A percentile compares a stretch with the other conserved stretches of the same genome.
Conservation (phyloP, 2,329 filamentous ascomycete genomes). For the Hymenoscyphus fraxineus region DNA sequence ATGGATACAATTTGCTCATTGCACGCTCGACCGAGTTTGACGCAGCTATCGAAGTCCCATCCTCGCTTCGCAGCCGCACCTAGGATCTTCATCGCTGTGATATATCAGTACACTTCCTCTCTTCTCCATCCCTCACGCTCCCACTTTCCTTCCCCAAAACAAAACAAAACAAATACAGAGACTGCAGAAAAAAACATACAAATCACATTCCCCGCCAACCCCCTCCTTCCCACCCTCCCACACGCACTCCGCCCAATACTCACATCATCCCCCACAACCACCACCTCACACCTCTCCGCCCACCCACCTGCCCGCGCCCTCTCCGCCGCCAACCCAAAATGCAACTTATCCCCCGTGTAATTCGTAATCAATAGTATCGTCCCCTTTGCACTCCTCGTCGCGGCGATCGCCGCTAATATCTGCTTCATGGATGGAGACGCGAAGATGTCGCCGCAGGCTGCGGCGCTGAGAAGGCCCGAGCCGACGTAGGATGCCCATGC, state of each 20-base stretch:
- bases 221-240: conserved; percentile 54
- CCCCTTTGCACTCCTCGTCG: conserved; percentile 51
- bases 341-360: conserved; percentile 43
- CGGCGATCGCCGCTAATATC: conserved; percentile 55
- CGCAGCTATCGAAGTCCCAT: conserved; percentile 25
- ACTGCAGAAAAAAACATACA: conserved; percentile 26
- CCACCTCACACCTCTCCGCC: conserved; percentile 42
- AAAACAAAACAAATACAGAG: too few relatives aligned
- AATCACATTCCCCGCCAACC: conserved; percentile 58
- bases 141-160: too few relatives aligned
- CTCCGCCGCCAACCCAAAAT: conserved; percentile 42
- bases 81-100: conserved; percentile 38
- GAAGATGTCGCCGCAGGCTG: conserved; percentile 60
- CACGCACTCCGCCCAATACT: conserved; percentile 56
- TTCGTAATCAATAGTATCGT: conserved; percentile 61
- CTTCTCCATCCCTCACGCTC: background rate
- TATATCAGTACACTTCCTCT: background rate
- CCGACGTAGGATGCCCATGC: conserved; percentile 64
- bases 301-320: conserved; percentile 43
- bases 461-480: conserved; percentile 55
- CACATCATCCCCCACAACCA: conserved; percentile 63
- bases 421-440: conserved; percentile 61
- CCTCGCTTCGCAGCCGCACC: conserved; percentile 29
- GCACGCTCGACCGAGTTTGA: conserved; percentile 30
- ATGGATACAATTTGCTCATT: conserved; percentile 43